A percentile compares a stretch with the other conserved stretches of the same genome.
phyloP scores from a whole-genome alignment of 345 rosid species.

The Eucalyptus shirleyi region DNA sequence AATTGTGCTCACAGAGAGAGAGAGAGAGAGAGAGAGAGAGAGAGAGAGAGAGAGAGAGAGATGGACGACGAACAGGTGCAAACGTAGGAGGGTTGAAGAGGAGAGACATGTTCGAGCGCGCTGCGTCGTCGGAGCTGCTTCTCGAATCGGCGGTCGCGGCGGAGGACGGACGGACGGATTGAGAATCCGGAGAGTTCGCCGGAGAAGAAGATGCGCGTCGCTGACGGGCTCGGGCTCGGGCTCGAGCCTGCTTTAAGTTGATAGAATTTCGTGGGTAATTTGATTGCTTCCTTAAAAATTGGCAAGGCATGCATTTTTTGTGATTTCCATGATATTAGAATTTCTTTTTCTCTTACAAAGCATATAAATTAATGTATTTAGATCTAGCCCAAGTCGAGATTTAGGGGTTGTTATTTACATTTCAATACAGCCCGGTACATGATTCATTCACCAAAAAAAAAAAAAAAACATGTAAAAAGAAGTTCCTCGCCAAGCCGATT shows the following conservation, averaged over 20 bases:
- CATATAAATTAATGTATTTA: neutral
- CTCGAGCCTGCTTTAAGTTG: neutral
- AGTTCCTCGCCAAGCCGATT: neutral
- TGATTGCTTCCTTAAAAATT: neutral
- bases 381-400: too few relatives aligned
- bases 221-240: neutral
- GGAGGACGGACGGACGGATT: neutral
- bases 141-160: neutral
- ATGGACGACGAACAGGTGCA: neutral
- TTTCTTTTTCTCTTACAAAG: neutral
- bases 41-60: neutral
- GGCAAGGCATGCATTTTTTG: neutral
- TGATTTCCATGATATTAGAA: neutral
- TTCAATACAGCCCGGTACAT: neutral
- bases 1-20: neutral
- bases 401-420: neutral
- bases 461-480: too few relatives aligned
- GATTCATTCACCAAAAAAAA: too few relatives aligned
- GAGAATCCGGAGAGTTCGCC: neutral
- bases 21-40: too few relatives aligned
- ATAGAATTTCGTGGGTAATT: neutral
- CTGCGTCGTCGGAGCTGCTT: neutral
- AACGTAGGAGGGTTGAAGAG: neutral
- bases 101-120: neutral
- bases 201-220: neutral